A percentile compares a stretch with the other conserved stretches of the same genome.
These are phyloP conservation scores for Gymnopus androsaceus DNA, from an alignment of 1,284 basidiomycete genomes.

Conservation along the genomic window DNA sequence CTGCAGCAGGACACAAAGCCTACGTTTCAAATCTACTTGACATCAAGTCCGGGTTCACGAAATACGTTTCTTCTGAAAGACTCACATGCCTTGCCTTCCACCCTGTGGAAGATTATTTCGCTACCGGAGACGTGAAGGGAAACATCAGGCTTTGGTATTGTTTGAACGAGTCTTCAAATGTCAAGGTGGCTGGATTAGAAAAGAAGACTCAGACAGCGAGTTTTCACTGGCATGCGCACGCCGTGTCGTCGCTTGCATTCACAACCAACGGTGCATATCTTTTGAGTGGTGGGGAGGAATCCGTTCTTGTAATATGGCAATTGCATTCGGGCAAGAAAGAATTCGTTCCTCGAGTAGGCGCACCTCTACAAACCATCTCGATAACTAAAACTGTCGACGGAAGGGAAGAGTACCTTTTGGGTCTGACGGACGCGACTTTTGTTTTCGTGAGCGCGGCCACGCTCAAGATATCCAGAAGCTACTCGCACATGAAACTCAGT, in stretches of 20 bases:
- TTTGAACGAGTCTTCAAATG: slow-evolving; percentile 59
- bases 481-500: slow-evolving; percentile 82
- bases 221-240: slow-evolving; percentile 97
- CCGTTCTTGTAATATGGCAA: slow-evolving; percentile 96
- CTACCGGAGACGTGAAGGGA: slow-evolving; percentile 89
- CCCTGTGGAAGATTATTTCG: slow-evolving; percentile 90
- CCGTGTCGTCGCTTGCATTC: slow-evolving; percentile 88
- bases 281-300: slow-evolving; percentile 94
- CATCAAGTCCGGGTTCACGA: slow-evolving; percentile 72
- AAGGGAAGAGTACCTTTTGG: slow-evolving; percentile 88
- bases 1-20: slow-evolving; percentile 78
- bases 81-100: slow-evolving; percentile 90
- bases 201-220: slow-evolving; percentile 82
- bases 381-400: slow-evolving; percentile 44
- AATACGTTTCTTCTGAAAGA: slow-evolving; percentile 80
- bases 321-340: slow-evolving; percentile 83
- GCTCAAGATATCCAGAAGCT: slow-evolving; percentile 73
- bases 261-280: slow-evolving; percentile 91
- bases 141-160: slow-evolving; percentile 93
- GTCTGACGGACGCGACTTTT: slow-evolving; percentile 83
- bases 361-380: slow-evolving; percentile 79
- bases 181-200: slow-evolving; percentile 59
- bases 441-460: slow-evolving; percentile 76
- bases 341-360: slow-evolving; percentile 91
- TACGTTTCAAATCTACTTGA: slow-evolving; percentile 71